Evolutionary conservation across 2,329 filamentous ascomycete species (phyloP).

Genomic region (Cercospora janseana): DNA sequence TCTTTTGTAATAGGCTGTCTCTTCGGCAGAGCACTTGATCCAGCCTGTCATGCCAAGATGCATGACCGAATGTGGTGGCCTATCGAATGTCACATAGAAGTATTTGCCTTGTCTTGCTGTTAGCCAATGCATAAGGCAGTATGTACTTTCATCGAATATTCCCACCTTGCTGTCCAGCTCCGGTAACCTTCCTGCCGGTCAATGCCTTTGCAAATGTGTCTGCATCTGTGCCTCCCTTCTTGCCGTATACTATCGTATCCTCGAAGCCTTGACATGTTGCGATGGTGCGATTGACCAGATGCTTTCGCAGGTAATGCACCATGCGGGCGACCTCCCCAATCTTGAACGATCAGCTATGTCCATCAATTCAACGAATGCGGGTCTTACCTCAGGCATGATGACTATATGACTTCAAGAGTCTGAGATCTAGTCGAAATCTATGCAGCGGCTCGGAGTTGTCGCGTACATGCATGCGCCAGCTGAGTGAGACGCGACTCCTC

Average conservation of each 20-base stretch:
- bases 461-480: background rate
- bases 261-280: constrained; percentile 67
- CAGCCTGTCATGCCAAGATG: constrained; percentile 63
- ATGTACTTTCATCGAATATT: background rate
- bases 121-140: background rate
- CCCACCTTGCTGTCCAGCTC: constrained; percentile 73
- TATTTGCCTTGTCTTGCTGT: constrained; percentile 68
- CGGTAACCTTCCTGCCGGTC: constrained; percentile 67
- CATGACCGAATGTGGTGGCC: constrained; percentile 73
- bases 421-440: no score
- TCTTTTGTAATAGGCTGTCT: constrained; percentile 75
- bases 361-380: background rate
- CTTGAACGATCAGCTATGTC: constrained; percentile 30
- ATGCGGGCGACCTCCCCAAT: constrained; percentile 70
- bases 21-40: constrained; percentile 80
- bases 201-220: constrained; percentile 71
- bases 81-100: constrained; percentile 82
- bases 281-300: constrained; percentile 82
- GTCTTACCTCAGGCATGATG: constrained; percentile 25
- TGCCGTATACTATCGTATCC: constrained; percentile 84
- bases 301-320: constrained; percentile 77
- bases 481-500: constrained; percentile 8
- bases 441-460: no score
- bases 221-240: constrained; percentile 74
- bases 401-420: background rate